phyloP scores from a whole-genome alignment of 768 basidiomycete genomes.

The Trametes cinnabarina region DNA sequence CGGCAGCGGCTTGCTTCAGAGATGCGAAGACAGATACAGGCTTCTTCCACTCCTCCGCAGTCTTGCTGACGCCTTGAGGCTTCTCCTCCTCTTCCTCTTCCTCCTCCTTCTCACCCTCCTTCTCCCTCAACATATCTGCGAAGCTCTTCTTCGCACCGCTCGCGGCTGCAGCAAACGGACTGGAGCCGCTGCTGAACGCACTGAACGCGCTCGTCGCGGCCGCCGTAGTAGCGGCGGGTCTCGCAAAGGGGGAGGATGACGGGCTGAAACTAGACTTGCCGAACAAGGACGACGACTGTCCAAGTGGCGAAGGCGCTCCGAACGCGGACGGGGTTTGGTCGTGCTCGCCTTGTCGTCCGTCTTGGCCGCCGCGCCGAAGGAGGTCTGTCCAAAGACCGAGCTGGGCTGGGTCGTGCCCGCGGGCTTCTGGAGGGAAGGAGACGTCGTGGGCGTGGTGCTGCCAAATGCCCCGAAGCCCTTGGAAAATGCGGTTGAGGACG shows the following conservation, averaged over 20 bases:
- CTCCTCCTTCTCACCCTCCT: slow-evolving; percentile 5
- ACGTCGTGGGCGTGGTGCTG: slow-evolving; percentile 1
- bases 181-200: slow-evolving; percentile 31
- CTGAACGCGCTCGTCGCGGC: slow-evolving; percentile 40
- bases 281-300: slow-evolving; percentile 21
- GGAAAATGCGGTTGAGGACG: slow-evolving; percentile 18
- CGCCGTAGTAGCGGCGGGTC: slow-evolving; percentile 20
- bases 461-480: slow-evolving; percentile 22
- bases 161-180: slow-evolving; percentile 43
- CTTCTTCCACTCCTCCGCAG: slow-evolving; percentile 17
- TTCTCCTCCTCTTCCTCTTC: slow-evolving; percentile 10
- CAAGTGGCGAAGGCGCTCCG: slow-evolving; percentile 23
- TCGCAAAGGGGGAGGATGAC: slow-evolving; percentile 26
- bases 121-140: slow-evolving; percentile 53
- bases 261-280: slow-evolving; percentile 16
- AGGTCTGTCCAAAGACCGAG: slow-evolving; percentile 4
- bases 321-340: slow-evolving; percentile 22
- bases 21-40: slow-evolving; percentile 22
- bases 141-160: slow-evolving; percentile 47
- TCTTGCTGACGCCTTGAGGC: slow-evolving; percentile 12
- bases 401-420: neutral
- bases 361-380: slow-evolving; percentile 2
- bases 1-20: slow-evolving; percentile 2
- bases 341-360: neutral
- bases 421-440: slow-evolving; percentile 11